Conservation (phyloP, 208 protist species). For the Leishmania arabica region DNA sequence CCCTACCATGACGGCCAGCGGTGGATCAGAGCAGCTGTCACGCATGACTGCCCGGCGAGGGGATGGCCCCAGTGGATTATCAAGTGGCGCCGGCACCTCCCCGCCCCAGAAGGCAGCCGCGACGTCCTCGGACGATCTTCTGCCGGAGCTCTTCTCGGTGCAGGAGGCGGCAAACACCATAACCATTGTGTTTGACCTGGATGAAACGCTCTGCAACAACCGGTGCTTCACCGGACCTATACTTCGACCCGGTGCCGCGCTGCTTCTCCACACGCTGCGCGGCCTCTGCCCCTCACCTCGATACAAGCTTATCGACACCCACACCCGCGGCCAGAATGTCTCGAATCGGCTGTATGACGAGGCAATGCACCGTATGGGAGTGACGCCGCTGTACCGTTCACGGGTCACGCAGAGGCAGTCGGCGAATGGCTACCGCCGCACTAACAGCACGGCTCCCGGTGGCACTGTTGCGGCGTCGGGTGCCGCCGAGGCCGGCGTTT, state of each 20-base stretch:
- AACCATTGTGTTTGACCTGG: constrained; percentile 91
- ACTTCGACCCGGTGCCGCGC: constrained; percentile 70
- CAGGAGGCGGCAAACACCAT: constrained; percentile 60
- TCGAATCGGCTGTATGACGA: constrained; percentile 52
- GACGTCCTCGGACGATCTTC: constrained; percentile 27
- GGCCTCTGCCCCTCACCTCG: constrained; percentile 45
- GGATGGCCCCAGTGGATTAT: background rate
- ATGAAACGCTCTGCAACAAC: constrained; percentile 92
- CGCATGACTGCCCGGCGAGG: background rate
- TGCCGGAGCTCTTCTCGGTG: constrained; percentile 41
- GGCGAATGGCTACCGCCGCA: constrained; percentile 14
- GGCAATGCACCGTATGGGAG: constrained; percentile 36
- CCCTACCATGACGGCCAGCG: background rate
- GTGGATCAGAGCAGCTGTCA: background rate
- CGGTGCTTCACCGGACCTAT: constrained; percentile 54
- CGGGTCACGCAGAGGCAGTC: constrained; percentile 30
- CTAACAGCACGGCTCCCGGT: background rate
- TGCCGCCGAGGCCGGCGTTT: background rate
- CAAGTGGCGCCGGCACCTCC: background rate
- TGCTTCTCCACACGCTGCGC: constrained; percentile 60
- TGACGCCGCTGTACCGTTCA: constrained; percentile 28
- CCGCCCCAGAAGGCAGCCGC: background rate
- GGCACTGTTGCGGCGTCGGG: background rate
- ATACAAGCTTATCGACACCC: constrained; percentile 26
- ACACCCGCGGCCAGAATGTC: constrained; percentile 20